Conservation (phyloP, 1,139 yeast species). For the Lodderomyces parapsilosis region DNA sequence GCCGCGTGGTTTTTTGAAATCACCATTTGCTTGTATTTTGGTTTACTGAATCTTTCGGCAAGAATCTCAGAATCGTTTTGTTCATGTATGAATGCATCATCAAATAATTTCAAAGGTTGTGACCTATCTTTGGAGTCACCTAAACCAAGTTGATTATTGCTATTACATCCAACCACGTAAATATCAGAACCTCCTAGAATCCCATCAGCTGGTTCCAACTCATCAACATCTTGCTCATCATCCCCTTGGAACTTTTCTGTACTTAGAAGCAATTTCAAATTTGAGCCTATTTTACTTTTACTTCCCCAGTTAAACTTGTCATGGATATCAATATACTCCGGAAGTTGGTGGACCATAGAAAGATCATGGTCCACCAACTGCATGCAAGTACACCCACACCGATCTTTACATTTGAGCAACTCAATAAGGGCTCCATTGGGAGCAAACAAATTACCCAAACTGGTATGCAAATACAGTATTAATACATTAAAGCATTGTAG, state of each 20-base stretch:
- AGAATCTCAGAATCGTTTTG: constrained; percentile 9
- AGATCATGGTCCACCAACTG: constrained; percentile 51
- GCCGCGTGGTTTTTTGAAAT: constrained; percentile 71
- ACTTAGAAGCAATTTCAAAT: neutral
- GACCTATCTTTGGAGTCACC: constrained; percentile 64
- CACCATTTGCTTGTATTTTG: constrained; percentile 44
- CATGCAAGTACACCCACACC: constrained; percentile 64
- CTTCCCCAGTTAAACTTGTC: constrained; percentile 21
- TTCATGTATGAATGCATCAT: constrained; percentile 19
- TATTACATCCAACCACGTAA: constrained; percentile 65
- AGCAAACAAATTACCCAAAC: constrained; percentile 16
- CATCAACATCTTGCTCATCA: constrained; percentile 7
- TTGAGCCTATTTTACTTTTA: neutral
- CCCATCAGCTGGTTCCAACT: neutral
- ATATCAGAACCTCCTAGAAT: constrained; percentile 59
- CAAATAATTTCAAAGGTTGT: constrained; percentile 24
- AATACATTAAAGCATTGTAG: constrained; percentile 55
- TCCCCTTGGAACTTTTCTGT: neutral
- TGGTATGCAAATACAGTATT: constrained; percentile 31
- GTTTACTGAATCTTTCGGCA: constrained; percentile 24
- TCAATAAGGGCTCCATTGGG: constrained; percentile 29
- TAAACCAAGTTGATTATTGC: constrained; percentile 64
- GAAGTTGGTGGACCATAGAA: constrained; percentile 42
- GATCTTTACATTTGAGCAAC: constrained; percentile 58
- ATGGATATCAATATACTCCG: constrained; percentile 41